Percentiles rank a stretch among this genome's conserved stretches.
phyloP scores from a whole-genome alignment of 1,139 yeast species.

The Meyerozyma guilliermondii region DNA sequence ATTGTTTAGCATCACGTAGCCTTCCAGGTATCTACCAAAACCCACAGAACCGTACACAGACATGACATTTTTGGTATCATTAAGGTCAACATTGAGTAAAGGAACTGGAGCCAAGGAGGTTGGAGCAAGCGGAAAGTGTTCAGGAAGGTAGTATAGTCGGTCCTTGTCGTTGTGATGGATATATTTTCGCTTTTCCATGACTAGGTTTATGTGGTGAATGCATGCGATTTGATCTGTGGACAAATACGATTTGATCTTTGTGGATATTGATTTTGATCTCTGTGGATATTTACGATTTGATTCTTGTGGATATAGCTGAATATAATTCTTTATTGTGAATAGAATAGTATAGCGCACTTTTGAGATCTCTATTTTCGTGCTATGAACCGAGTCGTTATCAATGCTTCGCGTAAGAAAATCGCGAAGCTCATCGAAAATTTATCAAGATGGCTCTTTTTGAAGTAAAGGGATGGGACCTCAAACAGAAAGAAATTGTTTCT shows the following conservation, averaged over 20 bases:
- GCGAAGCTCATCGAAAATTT: conserved; percentile 2
- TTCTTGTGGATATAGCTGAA: too few relatives aligned
- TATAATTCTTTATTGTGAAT: too few relatives aligned
- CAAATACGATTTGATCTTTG: too few relatives aligned
- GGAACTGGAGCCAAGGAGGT: conserved; percentile 9
- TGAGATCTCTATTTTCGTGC: too few relatives aligned
- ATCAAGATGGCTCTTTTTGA: conserved; percentile 62
- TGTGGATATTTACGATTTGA: too few relatives aligned
- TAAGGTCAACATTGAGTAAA: conserved; percentile 8
- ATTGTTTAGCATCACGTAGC: conserved; percentile 9
- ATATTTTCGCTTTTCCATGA: neutral
- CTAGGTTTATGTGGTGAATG: neutral
- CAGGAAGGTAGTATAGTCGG: conserved; percentile 1
- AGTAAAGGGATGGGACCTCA: conserved; percentile 79
- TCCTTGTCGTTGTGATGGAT: neutral
- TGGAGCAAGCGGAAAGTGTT: conserved; percentile 5
- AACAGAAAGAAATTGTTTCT: conserved; percentile 46
- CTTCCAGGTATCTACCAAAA: conserved; percentile 5
- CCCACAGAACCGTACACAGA: conserved; percentile 11
- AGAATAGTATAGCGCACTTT: too few relatives aligned
- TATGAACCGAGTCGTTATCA: neutral
- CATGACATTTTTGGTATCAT: conserved; percentile 5
- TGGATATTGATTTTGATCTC: too few relatives aligned
- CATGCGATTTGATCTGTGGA: neutral
- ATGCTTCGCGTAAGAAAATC: neutral